phyloP scores from a whole-genome alignment of 2,329 filamentous ascomycete species.

The Colletotrichum sp. region DNA sequence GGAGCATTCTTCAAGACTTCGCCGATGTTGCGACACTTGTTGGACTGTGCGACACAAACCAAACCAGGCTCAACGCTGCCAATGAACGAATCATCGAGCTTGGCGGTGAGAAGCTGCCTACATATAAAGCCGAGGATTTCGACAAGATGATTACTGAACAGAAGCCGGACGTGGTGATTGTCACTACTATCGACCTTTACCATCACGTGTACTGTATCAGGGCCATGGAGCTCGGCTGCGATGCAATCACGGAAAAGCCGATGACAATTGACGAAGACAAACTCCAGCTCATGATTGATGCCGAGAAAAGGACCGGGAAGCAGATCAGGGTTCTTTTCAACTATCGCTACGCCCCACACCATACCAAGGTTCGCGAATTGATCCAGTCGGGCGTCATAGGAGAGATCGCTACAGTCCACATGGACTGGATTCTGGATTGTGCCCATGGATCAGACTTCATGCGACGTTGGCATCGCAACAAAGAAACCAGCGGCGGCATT shows the following conservation, averaged over 20 bases:
- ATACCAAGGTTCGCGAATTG: conserved; percentile 63
- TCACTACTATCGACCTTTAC: conserved; percentile 53
- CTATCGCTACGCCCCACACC: conserved; percentile 70
- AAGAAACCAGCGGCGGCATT: conserved; percentile 63
- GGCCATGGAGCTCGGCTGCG: conserved; percentile 59
- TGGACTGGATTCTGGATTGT: conserved; percentile 69
- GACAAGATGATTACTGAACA: conserved; percentile 51
- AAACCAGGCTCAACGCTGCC: conserved; percentile 48
- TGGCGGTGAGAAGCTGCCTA: conserved; percentile 39
- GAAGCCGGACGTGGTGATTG: conserved; percentile 50
- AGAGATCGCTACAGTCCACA: conserved; percentile 61
- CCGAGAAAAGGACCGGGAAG: conserved; percentile 49
- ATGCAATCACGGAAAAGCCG: conserved; percentile 68
- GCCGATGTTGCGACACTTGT: conserved; percentile 40
- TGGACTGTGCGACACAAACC: conserved; percentile 50
- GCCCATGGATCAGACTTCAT: conserved; percentile 68
- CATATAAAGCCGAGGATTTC: conserved; percentile 48
- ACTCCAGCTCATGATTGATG: conserved; percentile 48
- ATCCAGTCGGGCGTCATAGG: conserved; percentile 61
- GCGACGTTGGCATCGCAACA: conserved; percentile 67
- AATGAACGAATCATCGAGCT: conserved; percentile 40
- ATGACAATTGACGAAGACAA: conserved; percentile 64
- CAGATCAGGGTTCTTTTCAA: conserved; percentile 66
- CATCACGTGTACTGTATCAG: conserved; percentile 52
- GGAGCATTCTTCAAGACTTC: conserved; percentile 45